These are phyloP conservation scores for Colletotrichum sp. DNA, from an alignment of 2,329 filamentous ascomycete genomes.

Conservation along the genomic window DNA sequence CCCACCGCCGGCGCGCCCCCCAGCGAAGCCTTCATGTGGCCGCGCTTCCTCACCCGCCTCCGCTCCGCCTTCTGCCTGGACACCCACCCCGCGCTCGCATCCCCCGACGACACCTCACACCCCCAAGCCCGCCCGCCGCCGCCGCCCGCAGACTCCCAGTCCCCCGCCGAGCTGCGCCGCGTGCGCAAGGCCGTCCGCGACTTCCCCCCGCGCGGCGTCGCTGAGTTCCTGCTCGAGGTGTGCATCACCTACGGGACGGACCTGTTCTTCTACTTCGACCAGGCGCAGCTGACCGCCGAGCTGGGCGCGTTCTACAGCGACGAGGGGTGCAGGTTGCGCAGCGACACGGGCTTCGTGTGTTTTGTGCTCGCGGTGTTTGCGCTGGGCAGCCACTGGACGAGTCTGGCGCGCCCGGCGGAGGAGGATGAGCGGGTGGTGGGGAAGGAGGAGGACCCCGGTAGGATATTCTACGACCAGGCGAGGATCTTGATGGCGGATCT, in stretches of 20 bases:
- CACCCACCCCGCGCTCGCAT: conserved; percentile 9
- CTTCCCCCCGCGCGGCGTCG: conserved; percentile 30
- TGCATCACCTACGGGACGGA: conserved; percentile 32
- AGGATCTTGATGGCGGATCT: conserved; percentile 35
- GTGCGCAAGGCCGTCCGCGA: conserved; percentile 25
- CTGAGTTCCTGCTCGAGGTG: conserved; percentile 32
- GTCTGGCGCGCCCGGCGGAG: conserved; percentile 29
- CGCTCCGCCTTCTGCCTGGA: conserved; percentile 32
- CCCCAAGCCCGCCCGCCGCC: not conserved
- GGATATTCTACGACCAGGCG: conserved; percentile 34
- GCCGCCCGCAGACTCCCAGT: not conserved
- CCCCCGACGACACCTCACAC: conserved; percentile 25
- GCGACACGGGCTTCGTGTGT: conserved; percentile 30
- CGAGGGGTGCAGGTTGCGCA: conserved; percentile 20
- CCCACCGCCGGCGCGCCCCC: conserved; percentile 10
- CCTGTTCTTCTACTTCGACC: conserved; percentile 35
- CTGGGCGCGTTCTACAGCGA: conserved; percentile 30
- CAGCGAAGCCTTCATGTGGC: conserved; percentile 31
- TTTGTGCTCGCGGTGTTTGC: conserved; percentile 31
- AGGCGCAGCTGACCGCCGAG: conserved; percentile 27
- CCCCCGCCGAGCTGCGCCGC: conserved; percentile 23
- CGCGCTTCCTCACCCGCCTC: conserved; percentile 27
- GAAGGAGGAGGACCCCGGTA: conserved; percentile 29
- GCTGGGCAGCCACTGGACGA: conserved; percentile 38
- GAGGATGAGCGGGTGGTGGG: conserved; percentile 4